A percentile compares a stretch with the other conserved stretches of the same genome.
These are phyloP conservation scores for Aureobasidium sp. DNA, from an alignment of 2,329 filamentous ascomycete genomes.

Conservation along the genomic window DNA sequence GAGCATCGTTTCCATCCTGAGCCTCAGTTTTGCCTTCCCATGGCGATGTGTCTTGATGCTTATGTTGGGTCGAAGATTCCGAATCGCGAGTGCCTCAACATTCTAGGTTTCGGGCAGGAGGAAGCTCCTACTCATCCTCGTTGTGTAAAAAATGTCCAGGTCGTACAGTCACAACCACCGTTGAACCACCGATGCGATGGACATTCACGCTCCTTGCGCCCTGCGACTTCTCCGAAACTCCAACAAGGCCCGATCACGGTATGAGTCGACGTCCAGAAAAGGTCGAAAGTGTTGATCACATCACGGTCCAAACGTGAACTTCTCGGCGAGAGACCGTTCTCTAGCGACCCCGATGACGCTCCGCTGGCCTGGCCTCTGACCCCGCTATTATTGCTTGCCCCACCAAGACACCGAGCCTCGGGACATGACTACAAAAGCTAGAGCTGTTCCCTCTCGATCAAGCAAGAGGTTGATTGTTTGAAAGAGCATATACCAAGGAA, in stretches of 20 bases:
- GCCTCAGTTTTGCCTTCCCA: neutral
- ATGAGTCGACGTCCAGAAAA: neutral
- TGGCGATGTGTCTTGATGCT: neutral
- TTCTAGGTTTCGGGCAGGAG: neutral
- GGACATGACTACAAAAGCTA: neutral
- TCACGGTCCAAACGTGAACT: neutral
- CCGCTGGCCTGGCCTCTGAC: neutral
- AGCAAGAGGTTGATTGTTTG: neutral
- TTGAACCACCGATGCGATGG: neutral
- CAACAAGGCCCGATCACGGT: neutral
- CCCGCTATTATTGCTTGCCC: conserved; percentile 2
- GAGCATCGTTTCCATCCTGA: no score
- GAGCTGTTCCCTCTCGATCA: neutral
- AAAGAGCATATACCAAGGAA: neutral
- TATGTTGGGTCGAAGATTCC: neutral
- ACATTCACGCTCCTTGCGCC: neutral
- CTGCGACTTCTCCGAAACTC: neutral
- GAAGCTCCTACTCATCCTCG: neutral
- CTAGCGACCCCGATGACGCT: neutral
- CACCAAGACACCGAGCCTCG: conserved; percentile 7
- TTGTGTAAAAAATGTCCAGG: neutral
- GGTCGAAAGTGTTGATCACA: neutral
- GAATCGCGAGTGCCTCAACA: no score
- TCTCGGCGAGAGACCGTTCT: neutral
- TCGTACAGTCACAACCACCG: neutral